Base-by-base conservation (phyloP, 2,329 filamentous ascomycete genomes). In the Neoascochyta sp. region DNA sequence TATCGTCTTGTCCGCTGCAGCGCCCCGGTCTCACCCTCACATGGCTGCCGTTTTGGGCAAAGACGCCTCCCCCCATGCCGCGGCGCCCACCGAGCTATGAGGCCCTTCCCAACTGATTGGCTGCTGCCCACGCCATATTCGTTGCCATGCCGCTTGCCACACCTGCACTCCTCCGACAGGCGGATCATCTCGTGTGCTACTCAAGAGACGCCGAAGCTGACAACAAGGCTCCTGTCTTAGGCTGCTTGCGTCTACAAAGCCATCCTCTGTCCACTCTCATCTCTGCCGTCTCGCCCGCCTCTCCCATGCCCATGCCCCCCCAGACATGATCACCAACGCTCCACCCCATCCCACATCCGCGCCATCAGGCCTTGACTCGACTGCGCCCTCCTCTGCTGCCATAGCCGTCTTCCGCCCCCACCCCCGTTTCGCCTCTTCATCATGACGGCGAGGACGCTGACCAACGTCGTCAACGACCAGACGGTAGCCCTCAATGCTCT, bases 401-500 rank as follows among this genome's bases (percentile, higher is more conserved):
- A n/a, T n/a, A n/a, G n/a, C n/a, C n/a, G n/a, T n/a, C n/a, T n/a
- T n/a, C n/a, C n/a, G n/a, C n/a, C n/a, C 18, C 29, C 31, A 29
- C 31, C 18, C 23, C 24, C 21, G n/a, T n/a, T n/a, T n/a, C n/a
- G n/a, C n/a, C n/a, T n/a, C n/a, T n/a, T 34, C 45, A 52, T 40
- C 31, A 64, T 64, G 61, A 61, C 48, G 34, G 52, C 52, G 24
- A 55, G 60, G 40, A 62, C 60, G 24, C 39, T 66, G 34, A 64
- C 55, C 17, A 64, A 62, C 39, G 62, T 65, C 25, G 58, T 66
- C 16, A 65, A 64, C 39, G 60, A 65, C 29, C 60, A 66, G 36
- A 64, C 63, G 3, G 55, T 66, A 34, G 67, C 70, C 13, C 47
- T 72, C 32, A 73, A 72, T 48, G 68, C 69, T 8, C 62, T 67